A percentile compares a stretch with the other conserved stretches of the same genome.
These are phyloP conservation scores for Barnettozyma californica DNA, from an alignment of 805 yeast species.

Conservation along the genomic window DNA sequence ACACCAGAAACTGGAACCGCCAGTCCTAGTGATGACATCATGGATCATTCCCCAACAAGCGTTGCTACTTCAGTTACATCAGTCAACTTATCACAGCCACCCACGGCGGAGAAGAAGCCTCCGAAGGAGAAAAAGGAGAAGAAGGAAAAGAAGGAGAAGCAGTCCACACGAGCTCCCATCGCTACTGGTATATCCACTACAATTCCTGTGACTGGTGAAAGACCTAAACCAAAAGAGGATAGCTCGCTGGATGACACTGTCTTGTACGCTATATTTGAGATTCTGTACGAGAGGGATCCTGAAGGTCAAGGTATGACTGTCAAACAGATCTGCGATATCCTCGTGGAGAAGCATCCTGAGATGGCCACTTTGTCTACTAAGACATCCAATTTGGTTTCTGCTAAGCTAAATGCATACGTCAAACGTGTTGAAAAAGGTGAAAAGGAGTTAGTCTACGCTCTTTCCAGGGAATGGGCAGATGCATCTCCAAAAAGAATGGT, in stretches of 20 bases:
- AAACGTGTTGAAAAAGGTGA: conserved; percentile 84
- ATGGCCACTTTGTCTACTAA: conserved; percentile 79
- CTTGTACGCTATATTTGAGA: conserved; percentile 66
- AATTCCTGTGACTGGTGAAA: conserved; percentile 73
- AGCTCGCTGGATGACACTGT: conserved; percentile 69
- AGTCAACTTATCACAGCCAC: conserved; percentile 9
- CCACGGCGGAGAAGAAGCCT: background rate
- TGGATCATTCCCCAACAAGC: conserved; percentile 25
- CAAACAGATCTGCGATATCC: conserved; percentile 75
- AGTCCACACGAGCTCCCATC: conserved; percentile 23
- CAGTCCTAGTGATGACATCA: conserved; percentile 18
- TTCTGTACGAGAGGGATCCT: conserved; percentile 62
- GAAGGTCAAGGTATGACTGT: conserved; percentile 83
- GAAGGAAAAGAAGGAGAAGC: conserved; percentile 19
- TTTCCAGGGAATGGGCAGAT: conserved; percentile 87
- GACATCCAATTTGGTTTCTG: conserved; percentile 75
- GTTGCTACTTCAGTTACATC: conserved; percentile 18
- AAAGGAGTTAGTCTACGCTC: conserved; percentile 60
- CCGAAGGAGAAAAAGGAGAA: conserved; percentile 21
- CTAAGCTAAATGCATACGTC: conserved; percentile 79
- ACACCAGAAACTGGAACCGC: conserved; percentile 22
- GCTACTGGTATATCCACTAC: conserved; percentile 74
- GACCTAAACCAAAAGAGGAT: conserved; percentile 67
- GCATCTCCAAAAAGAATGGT: conserved; percentile 88
- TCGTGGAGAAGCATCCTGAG: conserved; percentile 71